phyloP scores from a whole-genome alignment of 495 filamentous ascomycete species.

The Xylaria scruposa region DNA sequence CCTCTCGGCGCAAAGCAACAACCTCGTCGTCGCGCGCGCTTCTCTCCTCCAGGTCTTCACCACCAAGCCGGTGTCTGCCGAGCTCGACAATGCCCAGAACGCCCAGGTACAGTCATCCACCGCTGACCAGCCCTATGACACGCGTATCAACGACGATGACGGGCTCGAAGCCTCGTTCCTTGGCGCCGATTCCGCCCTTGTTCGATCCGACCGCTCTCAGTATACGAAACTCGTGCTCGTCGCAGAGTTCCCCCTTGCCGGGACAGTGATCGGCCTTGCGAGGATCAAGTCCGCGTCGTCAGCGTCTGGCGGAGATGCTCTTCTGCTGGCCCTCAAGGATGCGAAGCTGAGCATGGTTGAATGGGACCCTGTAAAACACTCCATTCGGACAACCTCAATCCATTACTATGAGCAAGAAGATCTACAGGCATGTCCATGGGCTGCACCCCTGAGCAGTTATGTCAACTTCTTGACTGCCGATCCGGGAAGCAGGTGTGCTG shows the following conservation, averaged over 20 bases:
- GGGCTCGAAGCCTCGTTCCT: constrained; percentile 66
- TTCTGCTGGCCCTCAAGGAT: constrained; percentile 84
- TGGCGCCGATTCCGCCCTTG: constrained; percentile 59
- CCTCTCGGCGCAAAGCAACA: constrained; percentile 72
- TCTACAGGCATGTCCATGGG: constrained; percentile 75
- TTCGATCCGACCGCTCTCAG: constrained; percentile 62
- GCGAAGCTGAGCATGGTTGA: constrained; percentile 92
- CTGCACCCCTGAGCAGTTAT: constrained; percentile 69
- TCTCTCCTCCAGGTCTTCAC: constrained; percentile 90
- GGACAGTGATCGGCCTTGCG: constrained; percentile 81
- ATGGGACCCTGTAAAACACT: constrained; percentile 84
- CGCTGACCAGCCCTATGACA: constrained; percentile 45
- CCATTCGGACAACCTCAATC: constrained; percentile 86
- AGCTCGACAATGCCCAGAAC: constrained; percentile 52
- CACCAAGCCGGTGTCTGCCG: constrained; percentile 60
- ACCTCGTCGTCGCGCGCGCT: constrained; percentile 86
- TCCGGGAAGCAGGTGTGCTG: constrained; percentile 89
- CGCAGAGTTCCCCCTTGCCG: constrained; percentile 79
- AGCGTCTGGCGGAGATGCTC: constrained; percentile 81
- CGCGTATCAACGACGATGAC: constrained; percentile 63
- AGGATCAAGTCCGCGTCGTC: constrained; percentile 72
- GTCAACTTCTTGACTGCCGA: constrained; percentile 85
- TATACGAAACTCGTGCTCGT: constrained; percentile 83
- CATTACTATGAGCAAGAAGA: constrained; percentile 98
- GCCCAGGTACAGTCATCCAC: constrained; percentile 36